A percentile compares a stretch with the other conserved stretches of the same genome.
phyloP scores from a whole-genome alignment of 2,329 filamentous ascomycete species.

The Cadophora sp. region DNA sequence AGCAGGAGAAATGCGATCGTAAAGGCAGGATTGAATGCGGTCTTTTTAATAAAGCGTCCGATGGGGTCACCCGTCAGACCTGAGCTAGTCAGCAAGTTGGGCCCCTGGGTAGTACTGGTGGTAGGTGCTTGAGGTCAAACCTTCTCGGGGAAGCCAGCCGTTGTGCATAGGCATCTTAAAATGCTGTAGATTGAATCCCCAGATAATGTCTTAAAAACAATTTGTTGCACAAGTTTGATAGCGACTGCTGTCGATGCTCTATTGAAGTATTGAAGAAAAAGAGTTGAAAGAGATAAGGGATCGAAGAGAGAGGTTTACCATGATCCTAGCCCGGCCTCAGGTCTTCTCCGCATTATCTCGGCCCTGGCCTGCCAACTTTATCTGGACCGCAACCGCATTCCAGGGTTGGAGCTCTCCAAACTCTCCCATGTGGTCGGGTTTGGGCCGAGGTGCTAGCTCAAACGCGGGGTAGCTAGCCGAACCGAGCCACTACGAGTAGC shows the following conservation, averaged over 20 bases:
- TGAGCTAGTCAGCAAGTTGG: conserved; percentile 24
- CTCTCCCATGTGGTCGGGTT: conserved; percentile 21
- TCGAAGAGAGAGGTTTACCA: background rate
- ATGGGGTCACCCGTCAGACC: conserved; percentile 66
- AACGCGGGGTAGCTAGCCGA: conserved; percentile 22
- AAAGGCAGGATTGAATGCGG: conserved; percentile 68
- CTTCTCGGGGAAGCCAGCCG: conserved; percentile 61
- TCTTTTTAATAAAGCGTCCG: conserved; percentile 61
- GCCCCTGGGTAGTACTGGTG: background rate
- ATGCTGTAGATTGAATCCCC: background rate
- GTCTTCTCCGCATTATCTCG: conserved; percentile 8
- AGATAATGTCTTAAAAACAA: background rate
- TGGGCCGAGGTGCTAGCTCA: conserved; percentile 21
- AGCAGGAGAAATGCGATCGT: conserved; percentile 69
- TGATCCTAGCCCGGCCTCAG: conserved; percentile 4
- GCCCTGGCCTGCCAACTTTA: background rate
- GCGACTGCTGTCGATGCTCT: background rate
- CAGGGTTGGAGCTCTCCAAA: background rate
- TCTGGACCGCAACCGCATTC: background rate
- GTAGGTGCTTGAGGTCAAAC: conserved; percentile 42
- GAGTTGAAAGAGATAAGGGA: background rate
- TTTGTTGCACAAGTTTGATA: background rate
- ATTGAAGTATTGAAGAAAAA: background rate
- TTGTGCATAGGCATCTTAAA: conserved; percentile 55
- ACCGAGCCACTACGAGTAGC: conserved; percentile 1